Conservation (phyloP, 1,284 basidiomycete genomes). For the Marasmius sp. region DNA sequence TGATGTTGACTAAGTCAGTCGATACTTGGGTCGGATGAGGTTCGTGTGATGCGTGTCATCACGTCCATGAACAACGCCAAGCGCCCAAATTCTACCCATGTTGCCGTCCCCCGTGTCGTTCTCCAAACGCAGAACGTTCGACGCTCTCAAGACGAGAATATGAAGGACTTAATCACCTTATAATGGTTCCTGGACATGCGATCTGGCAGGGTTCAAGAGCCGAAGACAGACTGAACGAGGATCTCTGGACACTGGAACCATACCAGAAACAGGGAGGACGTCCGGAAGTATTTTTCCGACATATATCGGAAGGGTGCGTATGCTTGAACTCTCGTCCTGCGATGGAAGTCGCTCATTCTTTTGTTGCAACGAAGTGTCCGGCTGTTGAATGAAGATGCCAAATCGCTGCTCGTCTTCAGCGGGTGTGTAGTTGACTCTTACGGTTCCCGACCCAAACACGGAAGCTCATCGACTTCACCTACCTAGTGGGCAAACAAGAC, state of each 20-base stretch:
- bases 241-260: constrained; percentile 81
- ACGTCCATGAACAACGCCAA: background rate
- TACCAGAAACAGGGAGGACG: constrained; percentile 78
- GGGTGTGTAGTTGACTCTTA: constrained; percentile 54
- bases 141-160: constrained; percentile 41
- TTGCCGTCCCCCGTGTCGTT: constrained; percentile 39
- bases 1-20: too few species aligned
- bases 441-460: constrained; percentile 7
- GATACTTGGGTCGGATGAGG: too few species aligned
- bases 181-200: constrained; percentile 91
- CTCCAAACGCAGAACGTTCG: constrained; percentile 21
- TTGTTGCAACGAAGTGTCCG: constrained; percentile 48
- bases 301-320: constrained; percentile 74
- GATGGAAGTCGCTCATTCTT: background rate
- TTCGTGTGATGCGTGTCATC: background rate
- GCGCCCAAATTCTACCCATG: constrained; percentile 28
- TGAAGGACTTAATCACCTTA: constrained; percentile 57
- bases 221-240: constrained; percentile 52
- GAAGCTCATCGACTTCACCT: constrained; percentile 3
- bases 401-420: constrained; percentile 83
- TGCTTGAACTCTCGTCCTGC: background rate
- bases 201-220: constrained; percentile 73
- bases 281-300: constrained; percentile 77
- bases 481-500: constrained; percentile 86
- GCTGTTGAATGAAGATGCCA: constrained; percentile 63